Percentiles rank a stretch among this genome's conserved stretches.
Evolutionary conservation across 1,284 basidiomycete species (phyloP).

Genomic region (Pascua sp.): DNA sequence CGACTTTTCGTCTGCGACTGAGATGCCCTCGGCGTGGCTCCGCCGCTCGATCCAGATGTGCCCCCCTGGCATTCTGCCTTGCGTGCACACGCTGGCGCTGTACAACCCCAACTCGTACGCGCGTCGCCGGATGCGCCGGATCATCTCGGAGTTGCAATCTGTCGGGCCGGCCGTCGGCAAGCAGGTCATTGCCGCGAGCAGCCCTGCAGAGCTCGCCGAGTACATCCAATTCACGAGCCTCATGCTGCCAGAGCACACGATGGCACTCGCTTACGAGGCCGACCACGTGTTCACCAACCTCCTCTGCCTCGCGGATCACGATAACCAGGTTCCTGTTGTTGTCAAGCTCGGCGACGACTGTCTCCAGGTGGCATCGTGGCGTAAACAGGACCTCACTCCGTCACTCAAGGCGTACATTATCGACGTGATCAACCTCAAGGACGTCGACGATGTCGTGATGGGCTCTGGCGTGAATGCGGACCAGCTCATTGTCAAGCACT

Average conservation of each 20-base stretch:
- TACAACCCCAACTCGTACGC: conserved; percentile 75
- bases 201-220: conserved; percentile 62
- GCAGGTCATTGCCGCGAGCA: conserved; percentile 55
- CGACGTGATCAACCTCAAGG: conserved; percentile 48
- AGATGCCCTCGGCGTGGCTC: conserved; percentile 76
- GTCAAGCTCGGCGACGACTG: conserved; percentile 43
- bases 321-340: conserved; percentile 43
- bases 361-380: conserved; percentile 44
- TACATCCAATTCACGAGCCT: conserved; percentile 62
- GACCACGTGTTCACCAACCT: conserved; percentile 46
- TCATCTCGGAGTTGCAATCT: conserved; percentile 60
- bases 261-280: conserved; percentile 40
- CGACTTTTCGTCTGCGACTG: conserved; percentile 68
- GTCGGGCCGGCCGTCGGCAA: conserved; percentile 60
- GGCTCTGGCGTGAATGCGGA: conserved; percentile 69
- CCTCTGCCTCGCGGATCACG: conserved; percentile 38
- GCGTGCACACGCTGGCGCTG: conserved; percentile 58
- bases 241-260: conserved; percentile 39
- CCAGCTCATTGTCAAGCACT: conserved; percentile 72
- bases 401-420: conserved; percentile 43
- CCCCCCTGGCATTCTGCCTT: conserved; percentile 51
- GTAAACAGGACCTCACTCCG: conserved; percentile 37
- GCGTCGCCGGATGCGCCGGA: conserved; percentile 65
- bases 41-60: conserved; percentile 75
- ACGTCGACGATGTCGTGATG: conserved; percentile 80